Evolutionary conservation across 441 rosid genomes (phyloP).

Genomic region (Eutrema salsugineum): DNA sequence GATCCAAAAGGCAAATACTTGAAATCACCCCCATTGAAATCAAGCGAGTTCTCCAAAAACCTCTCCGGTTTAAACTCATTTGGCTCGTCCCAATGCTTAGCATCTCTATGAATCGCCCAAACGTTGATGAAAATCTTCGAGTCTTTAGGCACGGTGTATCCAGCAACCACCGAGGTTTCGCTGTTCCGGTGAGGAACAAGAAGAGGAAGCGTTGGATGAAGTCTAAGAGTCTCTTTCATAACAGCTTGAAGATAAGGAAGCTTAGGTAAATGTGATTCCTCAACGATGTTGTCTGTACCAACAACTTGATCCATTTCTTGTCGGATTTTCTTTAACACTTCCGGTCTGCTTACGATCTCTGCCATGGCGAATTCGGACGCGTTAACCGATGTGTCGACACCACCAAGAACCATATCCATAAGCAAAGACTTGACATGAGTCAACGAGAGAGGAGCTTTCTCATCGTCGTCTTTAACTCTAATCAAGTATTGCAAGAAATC

Average conservation of each 20-base stretch:
- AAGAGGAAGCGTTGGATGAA: constrained; percentile 46
- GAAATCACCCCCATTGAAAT: constrained; percentile 37
- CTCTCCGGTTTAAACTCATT: constrained; percentile 52
- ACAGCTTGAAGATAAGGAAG: constrained; percentile 39
- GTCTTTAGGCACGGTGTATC: constrained; percentile 44
- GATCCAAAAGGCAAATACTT: constrained; percentile 60
- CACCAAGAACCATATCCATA: constrained; percentile 50
- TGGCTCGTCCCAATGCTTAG: constrained; percentile 48
- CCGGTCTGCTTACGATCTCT: constrained; percentile 40
- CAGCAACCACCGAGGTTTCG: constrained; percentile 31
- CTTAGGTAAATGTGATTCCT: constrained; percentile 45
- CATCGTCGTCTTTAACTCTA: constrained; percentile 35
- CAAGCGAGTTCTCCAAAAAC: constrained; percentile 31
- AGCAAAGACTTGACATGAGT: constrained; percentile 33
- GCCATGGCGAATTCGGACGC: constrained; percentile 50
- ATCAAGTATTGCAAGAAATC: constrained; percentile 55
- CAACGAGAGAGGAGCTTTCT: constrained; percentile 29
- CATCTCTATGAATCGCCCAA: constrained; percentile 54
- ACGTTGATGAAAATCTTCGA: constrained; percentile 43
- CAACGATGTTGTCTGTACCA: constrained; percentile 35
- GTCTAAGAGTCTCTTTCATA: constrained; percentile 44
- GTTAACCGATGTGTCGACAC: constrained; percentile 48
- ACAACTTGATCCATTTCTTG: constrained; percentile 45
- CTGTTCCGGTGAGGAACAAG: constrained; percentile 39
- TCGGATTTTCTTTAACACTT: constrained; percentile 27